These are phyloP conservation scores for Backusella tuberculispora DNA, from an alignment of 192 early-diverging fungal genomes.

Conservation along the genomic window DNA sequence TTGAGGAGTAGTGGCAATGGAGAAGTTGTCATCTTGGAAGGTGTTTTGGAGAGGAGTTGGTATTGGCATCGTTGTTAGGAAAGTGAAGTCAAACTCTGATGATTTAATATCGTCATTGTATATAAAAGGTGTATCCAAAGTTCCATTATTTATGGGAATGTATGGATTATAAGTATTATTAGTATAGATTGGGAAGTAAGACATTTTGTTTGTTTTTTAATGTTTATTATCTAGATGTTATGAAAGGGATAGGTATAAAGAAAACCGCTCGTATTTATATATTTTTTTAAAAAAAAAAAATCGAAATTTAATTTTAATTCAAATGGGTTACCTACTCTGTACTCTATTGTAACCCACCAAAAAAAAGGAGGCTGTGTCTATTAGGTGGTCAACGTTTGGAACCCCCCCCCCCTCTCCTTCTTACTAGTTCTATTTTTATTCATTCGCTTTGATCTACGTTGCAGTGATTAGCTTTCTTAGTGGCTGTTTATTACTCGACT, in stretches of 20 bases:
- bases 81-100: background rate
- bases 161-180: slow-evolving; percentile 1
- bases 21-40: slow-evolving; percentile 4
- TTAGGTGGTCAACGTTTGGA: background rate
- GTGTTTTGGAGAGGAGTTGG: slow-evolving; percentile 8
- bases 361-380: slow-evolving; percentile 13
- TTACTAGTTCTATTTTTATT: slow-evolving; percentile 6
- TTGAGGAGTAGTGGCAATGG: background rate
- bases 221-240: background rate
- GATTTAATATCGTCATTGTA: background rate
- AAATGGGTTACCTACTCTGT: background rate
- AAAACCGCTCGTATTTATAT: background rate
- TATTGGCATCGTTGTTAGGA: background rate
- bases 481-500: background rate
- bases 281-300: background rate
- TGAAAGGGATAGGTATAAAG: background rate
- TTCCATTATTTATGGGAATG: background rate
- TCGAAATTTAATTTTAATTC: background rate
- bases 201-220: background rate
- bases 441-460: slow-evolving; percentile 8
- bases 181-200: slow-evolving; percentile 5
- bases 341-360: slow-evolving; percentile 1
- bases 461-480: slow-evolving; percentile 7
- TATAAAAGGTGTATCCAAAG: background rate
- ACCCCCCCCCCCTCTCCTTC: background rate